Evolutionary conservation across 441 rosid genomes (phyloP), one percentile per base, ranked within the genome.

Genomic region (Biscutella laevigata): DNA sequence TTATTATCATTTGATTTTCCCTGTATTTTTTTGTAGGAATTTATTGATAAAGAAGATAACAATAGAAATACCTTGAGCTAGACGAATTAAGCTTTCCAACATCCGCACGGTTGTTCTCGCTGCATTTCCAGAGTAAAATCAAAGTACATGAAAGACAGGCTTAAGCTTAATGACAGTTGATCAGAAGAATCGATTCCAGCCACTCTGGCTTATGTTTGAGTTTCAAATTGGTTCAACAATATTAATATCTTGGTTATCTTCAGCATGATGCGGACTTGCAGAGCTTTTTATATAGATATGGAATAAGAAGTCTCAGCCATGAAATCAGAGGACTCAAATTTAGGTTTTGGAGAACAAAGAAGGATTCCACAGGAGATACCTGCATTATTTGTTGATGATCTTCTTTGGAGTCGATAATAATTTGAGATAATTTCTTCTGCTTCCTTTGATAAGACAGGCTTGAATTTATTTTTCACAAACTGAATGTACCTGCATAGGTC

Each of bases 21-120:
- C 17, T 15, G 0, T n/a, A n/a, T n/a, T n/a, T n/a, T 29, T 48
- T 21, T 44, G 25, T 12, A 44, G 45, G 38, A n/a, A 15, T 39
- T 34, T 48, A 32, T 22, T 47, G 32, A 20, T n/a, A 10, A 30
- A 4, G 36, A 30, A 3, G 19, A 52, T 25, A 35, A 60, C 50
- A 13, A 13, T n/a, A 29, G 47, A 11, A 4, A 50, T 71, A 88
- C 94, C 97, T 92, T 92, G 97, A 61, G 96, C 95, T 15, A 92
- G 73, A 70, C 95, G 89, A 49, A 88, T 86, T 77, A 92, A 73
- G 77, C 97, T 92, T 81, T 92, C 97, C 60, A 92, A 68, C 98
- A 92, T 92, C 54, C 94, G 86, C 69, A 88, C 91, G 4, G 96
- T 92, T 66, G 94, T 92, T 66, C 96, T 83, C 27, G 96, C 98